Conservation (phyloP, 2,329 filamentous ascomycete genomes). For the Clonostachys solani region DNA sequence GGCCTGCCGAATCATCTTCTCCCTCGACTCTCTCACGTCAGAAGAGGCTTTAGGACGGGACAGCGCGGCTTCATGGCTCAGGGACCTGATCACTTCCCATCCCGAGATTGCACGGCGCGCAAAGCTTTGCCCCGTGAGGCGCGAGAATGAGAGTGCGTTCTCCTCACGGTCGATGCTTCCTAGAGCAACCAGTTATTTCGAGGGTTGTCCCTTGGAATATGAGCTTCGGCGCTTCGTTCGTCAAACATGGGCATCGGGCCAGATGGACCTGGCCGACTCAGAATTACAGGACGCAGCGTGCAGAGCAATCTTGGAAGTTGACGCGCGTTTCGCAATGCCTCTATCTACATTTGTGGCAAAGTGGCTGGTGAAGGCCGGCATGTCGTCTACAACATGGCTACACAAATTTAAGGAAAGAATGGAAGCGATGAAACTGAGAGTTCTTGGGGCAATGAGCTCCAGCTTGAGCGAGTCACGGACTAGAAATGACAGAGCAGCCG, state of each 20-base stretch:
- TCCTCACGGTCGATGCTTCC: constrained; percentile 37
- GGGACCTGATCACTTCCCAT: constrained; percentile 51
- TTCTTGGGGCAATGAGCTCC: no score
- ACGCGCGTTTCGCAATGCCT: constrained; percentile 39
- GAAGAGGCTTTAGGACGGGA: constrained; percentile 41
- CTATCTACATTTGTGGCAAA: constrained; percentile 47
- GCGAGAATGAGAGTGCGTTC: constrained; percentile 39
- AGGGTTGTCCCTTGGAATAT: constrained; percentile 50
- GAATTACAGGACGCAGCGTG: constrained; percentile 58
- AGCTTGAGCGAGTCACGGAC: no score
- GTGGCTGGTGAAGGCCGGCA: constrained; percentile 51
- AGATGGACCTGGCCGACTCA: constrained; percentile 53
- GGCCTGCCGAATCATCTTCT: constrained; percentile 55
- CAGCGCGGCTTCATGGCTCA: constrained; percentile 46
- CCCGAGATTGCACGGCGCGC: constrained; percentile 36
- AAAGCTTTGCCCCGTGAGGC: constrained; percentile 41
- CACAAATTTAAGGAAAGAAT: constrained; percentile 45
- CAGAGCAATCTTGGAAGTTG: constrained; percentile 51
- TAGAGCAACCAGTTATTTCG: constrained; percentile 53
- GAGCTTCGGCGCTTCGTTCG: constrained; percentile 48
- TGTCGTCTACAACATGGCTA: constrained; percentile 47
- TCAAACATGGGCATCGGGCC: constrained; percentile 42
- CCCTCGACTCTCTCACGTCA: constrained; percentile 7
- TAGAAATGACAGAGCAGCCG: no score
- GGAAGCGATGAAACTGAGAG: no score